Conservation (phyloP, 2,329 filamentous ascomycete genomes). For the Penicillium carneum region DNA sequence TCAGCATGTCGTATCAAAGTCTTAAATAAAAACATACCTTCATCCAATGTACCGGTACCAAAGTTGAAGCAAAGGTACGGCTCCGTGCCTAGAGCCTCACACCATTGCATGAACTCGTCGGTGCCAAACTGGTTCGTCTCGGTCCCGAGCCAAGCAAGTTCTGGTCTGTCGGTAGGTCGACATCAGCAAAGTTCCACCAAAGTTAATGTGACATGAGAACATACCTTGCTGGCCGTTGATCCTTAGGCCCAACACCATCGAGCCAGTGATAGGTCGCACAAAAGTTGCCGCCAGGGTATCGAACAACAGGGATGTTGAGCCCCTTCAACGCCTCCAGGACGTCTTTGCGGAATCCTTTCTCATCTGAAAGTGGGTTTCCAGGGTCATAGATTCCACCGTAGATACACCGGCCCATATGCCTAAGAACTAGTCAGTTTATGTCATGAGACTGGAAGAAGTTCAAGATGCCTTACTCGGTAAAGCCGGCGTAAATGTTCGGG, state of each 20-base stretch:
- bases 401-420: conserved; percentile 88
- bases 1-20: neutral
- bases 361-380: conserved; percentile 73
- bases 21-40: conserved; percentile 51
- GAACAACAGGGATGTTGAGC: conserved; percentile 76
- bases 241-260: conserved; percentile 77
- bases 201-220: neutral
- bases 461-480: conserved; percentile 71
- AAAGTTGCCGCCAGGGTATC: conserved; percentile 86
- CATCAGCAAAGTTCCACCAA: neutral
- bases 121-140: conserved; percentile 84
- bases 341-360: conserved; percentile 78
- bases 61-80: conserved; percentile 83
- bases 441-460: neutral
- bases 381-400: conserved; percentile 87
- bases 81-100: conserved; percentile 73
- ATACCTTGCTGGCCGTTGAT: conserved; percentile 67
- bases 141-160: conserved; percentile 79
- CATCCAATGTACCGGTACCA: conserved; percentile 71
- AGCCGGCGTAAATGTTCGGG: conserved; percentile 82
- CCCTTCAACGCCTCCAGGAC: conserved; percentile 77
- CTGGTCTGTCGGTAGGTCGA: conserved; percentile 59
- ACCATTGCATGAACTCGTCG: conserved; percentile 86
- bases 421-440: conserved; percentile 46
- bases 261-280: conserved; percentile 85